These are phyloP conservation scores for Cercospora citrullina DNA, from an alignment of 2,329 filamentous ascomycete genomes.

Conservation along the genomic window DNA sequence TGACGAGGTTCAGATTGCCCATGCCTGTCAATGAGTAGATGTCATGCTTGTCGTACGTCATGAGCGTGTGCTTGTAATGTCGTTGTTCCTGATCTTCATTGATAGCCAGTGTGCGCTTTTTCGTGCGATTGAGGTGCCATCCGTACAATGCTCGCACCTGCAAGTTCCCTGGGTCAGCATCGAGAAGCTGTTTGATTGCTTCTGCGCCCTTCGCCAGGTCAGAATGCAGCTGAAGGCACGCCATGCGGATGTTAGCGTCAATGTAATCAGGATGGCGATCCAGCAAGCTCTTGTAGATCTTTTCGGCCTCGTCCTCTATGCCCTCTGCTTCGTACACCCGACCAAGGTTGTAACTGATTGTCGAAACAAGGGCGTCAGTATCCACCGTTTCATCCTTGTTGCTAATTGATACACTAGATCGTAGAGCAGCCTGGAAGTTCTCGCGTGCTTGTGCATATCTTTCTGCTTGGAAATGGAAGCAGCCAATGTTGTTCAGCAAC, in stretches of 20 bases:
- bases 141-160: conserved; percentile 92
- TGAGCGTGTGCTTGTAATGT: conserved; percentile 94
- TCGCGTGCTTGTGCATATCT: conserved; percentile 77
- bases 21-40: conserved; percentile 95
- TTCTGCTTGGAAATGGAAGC: conserved; percentile 88
- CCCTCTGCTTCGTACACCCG: conserved; percentile 87
- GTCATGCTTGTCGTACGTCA: conserved; percentile 95
- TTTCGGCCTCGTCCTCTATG: conserved; percentile 76
- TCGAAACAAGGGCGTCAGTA: conserved; percentile 88
- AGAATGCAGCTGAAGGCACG: conserved; percentile 82
- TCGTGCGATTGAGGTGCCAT: conserved; percentile 89
- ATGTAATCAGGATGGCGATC: conserved; percentile 85
- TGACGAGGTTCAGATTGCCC: conserved; percentile 88
- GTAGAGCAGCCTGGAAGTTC: conserved; percentile 88
- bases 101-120: conserved; percentile 77
- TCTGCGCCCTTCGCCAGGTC: conserved; percentile 83
- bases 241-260: conserved; percentile 82
- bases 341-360: conserved; percentile 94
- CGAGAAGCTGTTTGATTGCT: conserved; percentile 79
- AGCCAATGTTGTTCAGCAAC: conserved; percentile 94
- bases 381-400: conserved; percentile 63
- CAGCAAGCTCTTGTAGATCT: conserved; percentile 83
- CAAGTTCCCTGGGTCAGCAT: conserved; percentile 78
- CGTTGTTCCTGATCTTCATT: conserved; percentile 88
- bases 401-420: conserved; percentile 78